Evolutionary conservation across 306 rosid species (phyloP), one percentile per base, ranked within the genome.

Genomic region (Arachis stenosperma): DNA sequence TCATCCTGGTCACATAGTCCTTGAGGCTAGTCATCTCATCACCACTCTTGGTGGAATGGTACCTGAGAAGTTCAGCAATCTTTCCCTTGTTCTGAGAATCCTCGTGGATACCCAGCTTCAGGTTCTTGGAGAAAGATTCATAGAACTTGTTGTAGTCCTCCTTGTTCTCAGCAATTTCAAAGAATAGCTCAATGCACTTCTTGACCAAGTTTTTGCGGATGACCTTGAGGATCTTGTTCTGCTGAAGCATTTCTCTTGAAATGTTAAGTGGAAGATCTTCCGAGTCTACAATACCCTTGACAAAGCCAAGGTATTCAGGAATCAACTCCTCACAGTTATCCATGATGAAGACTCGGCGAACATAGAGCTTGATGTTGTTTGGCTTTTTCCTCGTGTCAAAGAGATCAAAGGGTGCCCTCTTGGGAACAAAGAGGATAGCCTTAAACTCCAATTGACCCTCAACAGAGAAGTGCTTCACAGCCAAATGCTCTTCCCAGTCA

Each of bases 311-410:
- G 65, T 89, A 91, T 12, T 91, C 97, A 1, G 97, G 97, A 36
- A 91, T 91, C 79, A 91, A 60, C 82, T 91, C 97, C 83, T 91
- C 97, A 57, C 97, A 91, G 84, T 91, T 91, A 83, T 91, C 97
- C 97, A 89, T 91, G 76, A 91, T 91, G 59, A 91, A 91, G 37
- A 91, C 97, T 37, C 97, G 84, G 2, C 97, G 95, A 0, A 91
- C 97, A 79, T 91, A 91, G 2, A 91, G 88, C 87, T 91, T 91
- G 68, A 91, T 91, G 80, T 91, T 91, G 81, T 91, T 91, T 2
- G 97, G 97, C 84, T 91, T 91, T 86, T 91, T 91, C 90, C 65
- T 88, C 13, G 97, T 87, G 82, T 91, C 97, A 7, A 91, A 91
- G 56, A 91, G 95, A 61, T 91, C 97, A 41, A 91, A 91, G 6